Conservation (phyloP, 2,329 filamentous ascomycete species). For the Orbilia ellipsospora region DNA sequence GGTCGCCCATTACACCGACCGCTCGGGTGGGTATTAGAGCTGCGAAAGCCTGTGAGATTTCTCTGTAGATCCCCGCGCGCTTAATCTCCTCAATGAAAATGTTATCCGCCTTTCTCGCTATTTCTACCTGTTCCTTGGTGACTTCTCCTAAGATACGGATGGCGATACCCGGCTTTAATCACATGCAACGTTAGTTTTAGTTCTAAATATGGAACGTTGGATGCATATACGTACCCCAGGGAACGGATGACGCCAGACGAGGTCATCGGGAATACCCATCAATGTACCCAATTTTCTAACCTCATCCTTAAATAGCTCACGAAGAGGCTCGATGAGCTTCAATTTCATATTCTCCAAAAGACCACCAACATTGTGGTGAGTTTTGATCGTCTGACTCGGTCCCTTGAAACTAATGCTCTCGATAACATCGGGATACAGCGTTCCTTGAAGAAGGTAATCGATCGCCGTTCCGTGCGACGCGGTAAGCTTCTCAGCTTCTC, state of each 20-base stretch:
- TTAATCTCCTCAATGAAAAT: constrained; percentile 83
- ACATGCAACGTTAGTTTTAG: too few species aligned
- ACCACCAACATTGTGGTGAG: constrained; percentile 78
- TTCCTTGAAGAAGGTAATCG: constrained; percentile 88
- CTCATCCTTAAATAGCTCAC: constrained; percentile 76
- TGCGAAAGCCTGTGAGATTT: constrained; percentile 77
- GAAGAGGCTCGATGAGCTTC: constrained; percentile 80
- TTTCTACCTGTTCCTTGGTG: constrained; percentile 79
- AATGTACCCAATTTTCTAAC: constrained; percentile 76
- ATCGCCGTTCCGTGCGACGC: constrained; percentile 74
- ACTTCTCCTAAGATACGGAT: constrained; percentile 87
- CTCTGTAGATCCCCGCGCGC: constrained; percentile 76
- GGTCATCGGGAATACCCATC: constrained; percentile 76
- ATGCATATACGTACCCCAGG: constrained; percentile 65
- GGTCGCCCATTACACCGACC: constrained; percentile 77
- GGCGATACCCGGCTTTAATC: constrained; percentile 71
- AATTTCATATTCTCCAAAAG: constrained; percentile 71
- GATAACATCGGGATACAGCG: constrained; percentile 80
- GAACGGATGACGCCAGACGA: constrained; percentile 83
- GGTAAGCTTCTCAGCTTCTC: constrained; percentile 70
- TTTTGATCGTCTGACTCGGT: constrained; percentile 77
- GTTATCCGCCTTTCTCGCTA: constrained; percentile 79
- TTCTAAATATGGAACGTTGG: too few species aligned
- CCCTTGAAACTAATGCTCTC: constrained; percentile 79
- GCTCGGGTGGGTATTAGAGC: constrained; percentile 74